Conservation (phyloP, 140 eudicot species). For the Bidens hawaiensis region DNA sequence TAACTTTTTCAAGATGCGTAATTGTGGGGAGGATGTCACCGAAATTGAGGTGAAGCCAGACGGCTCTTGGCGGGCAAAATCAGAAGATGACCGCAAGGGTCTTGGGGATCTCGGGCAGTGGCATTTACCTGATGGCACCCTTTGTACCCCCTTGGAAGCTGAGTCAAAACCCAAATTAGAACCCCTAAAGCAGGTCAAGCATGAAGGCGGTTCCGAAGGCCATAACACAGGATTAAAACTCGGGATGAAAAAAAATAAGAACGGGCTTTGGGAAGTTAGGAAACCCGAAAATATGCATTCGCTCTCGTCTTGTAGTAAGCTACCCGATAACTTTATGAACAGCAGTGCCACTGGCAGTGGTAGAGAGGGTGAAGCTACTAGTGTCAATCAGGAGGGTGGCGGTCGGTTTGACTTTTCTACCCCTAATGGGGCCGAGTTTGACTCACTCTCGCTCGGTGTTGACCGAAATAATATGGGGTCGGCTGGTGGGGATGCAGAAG, state of each 20-base stretch:
- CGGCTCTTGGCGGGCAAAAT: conserved; percentile 72
- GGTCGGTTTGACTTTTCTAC: conserved; percentile 46
- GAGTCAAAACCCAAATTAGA: conserved; percentile 49
- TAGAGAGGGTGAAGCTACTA: conserved; percentile 68
- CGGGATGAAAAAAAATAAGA: conserved; percentile 68
- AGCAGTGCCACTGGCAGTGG: conserved; percentile 90
- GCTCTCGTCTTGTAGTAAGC: conserved; percentile 40
- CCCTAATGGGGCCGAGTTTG: conserved; percentile 48
- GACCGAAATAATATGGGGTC: conserved; percentile 26
- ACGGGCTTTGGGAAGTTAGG: conserved; percentile 81
- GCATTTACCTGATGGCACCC: conserved; percentile 81
- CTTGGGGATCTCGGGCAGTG: conserved; percentile 77
- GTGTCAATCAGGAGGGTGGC: conserved; percentile 68
- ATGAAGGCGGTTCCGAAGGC: conserved; percentile 62
- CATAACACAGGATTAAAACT: conserved; percentile 53
- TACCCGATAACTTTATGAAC: conserved; percentile 30
- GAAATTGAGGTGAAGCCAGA: conserved; percentile 52
- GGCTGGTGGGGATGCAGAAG: conserved; percentile 41
- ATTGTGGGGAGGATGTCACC: conserved; percentile 72
- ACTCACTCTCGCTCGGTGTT: conserved; percentile 42
- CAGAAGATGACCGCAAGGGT: conserved; percentile 56
- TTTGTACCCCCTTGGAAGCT: conserved; percentile 37
- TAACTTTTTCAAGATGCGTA: conserved; percentile 36
- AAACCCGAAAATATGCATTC: conserved; percentile 46
- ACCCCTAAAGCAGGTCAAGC: conserved; percentile 53